These are phyloP conservation scores for Paratinospora sagittata DNA, from an alignment of 164 flowering plant species.

Conservation along the genomic window DNA sequence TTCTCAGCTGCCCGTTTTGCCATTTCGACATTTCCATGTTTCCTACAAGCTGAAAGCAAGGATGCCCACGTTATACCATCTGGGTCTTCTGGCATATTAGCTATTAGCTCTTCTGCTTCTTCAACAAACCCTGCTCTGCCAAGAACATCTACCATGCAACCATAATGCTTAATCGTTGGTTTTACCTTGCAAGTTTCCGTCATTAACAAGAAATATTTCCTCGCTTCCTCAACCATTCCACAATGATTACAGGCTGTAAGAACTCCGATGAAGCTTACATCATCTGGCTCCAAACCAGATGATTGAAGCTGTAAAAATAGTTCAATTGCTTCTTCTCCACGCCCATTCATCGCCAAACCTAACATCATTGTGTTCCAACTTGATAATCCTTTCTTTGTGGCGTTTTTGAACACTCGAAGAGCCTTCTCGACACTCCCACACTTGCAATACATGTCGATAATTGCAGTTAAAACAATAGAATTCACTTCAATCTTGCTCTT, in stretches of 20 bases:
- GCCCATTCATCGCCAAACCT: constrained; percentile 69
- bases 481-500: constrained; percentile 42
- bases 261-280: constrained; percentile 55
- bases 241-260: constrained; percentile 66
- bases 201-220: constrained; percentile 44
- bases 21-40: constrained; percentile 42
- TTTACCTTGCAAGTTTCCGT: constrained; percentile 34
- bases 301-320: constrained; percentile 45
- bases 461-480: constrained; percentile 44
- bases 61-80: constrained; percentile 67
- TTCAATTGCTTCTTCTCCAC: constrained; percentile 42
- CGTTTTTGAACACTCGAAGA: constrained; percentile 30
- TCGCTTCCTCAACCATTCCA: constrained; percentile 49
- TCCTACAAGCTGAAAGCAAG: constrained; percentile 50
- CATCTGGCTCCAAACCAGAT: constrained; percentile 41
- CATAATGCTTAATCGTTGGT: constrained; percentile 62
- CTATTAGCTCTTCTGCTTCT: constrained; percentile 56
- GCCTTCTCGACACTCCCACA: constrained; percentile 58
- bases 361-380: constrained; percentile 74
- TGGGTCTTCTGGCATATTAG: constrained; percentile 44
- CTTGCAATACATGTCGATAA: constrained; percentile 78
- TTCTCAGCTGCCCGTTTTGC: constrained; percentile 43
- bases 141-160: constrained; percentile 59
- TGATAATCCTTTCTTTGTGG: constrained; percentile 40
- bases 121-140: constrained; percentile 53